Base-by-base conservation (phyloP, 1,284 basidiomycete genomes). In the Leccinum idahoense region DNA sequence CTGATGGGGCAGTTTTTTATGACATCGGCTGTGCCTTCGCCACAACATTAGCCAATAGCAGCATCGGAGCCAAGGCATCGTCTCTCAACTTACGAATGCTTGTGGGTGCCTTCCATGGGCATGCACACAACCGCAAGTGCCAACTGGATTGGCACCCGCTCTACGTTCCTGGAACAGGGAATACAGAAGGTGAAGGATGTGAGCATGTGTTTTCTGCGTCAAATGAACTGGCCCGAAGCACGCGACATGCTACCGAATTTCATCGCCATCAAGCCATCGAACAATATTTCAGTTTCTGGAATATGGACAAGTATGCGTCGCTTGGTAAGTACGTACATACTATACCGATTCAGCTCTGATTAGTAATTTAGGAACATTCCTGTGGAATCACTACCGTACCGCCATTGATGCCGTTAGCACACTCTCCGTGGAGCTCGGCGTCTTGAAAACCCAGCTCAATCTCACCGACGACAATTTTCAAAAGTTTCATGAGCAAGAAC, bases 81-180 rank as follows among this genome's bases (percentile, higher is more conserved):
- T 3, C 53, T 1, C 62, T 62, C 23, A 32, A 44, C 4, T 29
- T 65, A 6, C 44, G 12, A 0, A 58, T 70, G 7, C 65, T 69
- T 46, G 62, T 69, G 12, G 65, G 63, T 49, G 64, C 68, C 0
- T 77, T 77, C 44, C 74, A 77, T 64, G 68, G 75, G 1, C 70
- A 73, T 54, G 69, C 71, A 1, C 73, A 76, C 60, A 68, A 67
- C 51, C 58, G 66, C 5, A 5, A 32, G 4, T 64, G 56, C 14
- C 62, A 64, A 5, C 11, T 64, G 0, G 20, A 60, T 1, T 63
- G 62, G 63, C 63, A 63, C 7, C 63, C 32, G 0, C 15, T 58
- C 15, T 64, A 64, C 4, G 54, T 64, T 8, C 0, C 1, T 5
- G 66, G 66, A 0, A 49, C 20, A 8, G 66, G 66, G 1, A 11